Evolutionary conservation across 2,329 filamentous ascomycete genomes (phyloP).

Genomic region (Geosmithia putterillii): DNA sequence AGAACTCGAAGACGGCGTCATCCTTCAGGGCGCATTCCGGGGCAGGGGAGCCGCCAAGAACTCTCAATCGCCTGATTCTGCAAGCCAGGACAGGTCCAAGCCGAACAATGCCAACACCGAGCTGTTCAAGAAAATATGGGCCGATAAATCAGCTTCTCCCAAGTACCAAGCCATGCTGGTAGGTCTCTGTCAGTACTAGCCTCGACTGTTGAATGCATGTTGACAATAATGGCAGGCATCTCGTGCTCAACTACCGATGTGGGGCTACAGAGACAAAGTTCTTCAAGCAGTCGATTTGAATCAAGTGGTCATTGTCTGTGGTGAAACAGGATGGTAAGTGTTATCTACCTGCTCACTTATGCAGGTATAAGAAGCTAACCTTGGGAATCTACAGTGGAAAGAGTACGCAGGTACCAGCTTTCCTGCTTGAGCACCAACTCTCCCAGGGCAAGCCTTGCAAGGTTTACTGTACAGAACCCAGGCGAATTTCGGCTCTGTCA

Average conservation of each 20-base stretch:
- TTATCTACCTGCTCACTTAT: not conserved
- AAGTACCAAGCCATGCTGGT: constrained; percentile 71
- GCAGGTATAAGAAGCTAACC: not conserved
- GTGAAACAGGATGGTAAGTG: constrained; percentile 76
- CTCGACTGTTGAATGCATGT: not conserved
- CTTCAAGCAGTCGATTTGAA: constrained; percentile 64
- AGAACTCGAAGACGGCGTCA: constrained; percentile 60
- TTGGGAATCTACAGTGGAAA: constrained; percentile 51
- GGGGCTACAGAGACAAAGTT: constrained; percentile 68
- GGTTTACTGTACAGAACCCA: constrained; percentile 89
- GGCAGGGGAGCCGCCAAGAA: constrained; percentile 38
- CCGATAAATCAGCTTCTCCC: constrained; percentile 39
- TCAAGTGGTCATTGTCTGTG: constrained; percentile 86
- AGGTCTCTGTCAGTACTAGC: constrained; percentile 11
- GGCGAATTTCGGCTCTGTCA: constrained; percentile 92
- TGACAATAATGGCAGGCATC: constrained; percentile 25
- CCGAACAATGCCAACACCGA: constrained; percentile 27
- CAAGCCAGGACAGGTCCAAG: constrained; percentile 29
- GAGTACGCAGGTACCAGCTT: constrained; percentile 93
- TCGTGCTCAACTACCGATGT: constrained; percentile 80
- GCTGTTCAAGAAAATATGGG: constrained; percentile 46
- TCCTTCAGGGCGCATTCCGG: constrained; percentile 66
- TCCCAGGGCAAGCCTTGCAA: constrained; percentile 72
- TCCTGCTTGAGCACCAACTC: constrained; percentile 82
- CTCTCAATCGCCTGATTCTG: constrained; percentile 31